These are phyloP conservation scores for Fusarium dlaminii DNA, from an alignment of 2,329 filamentous ascomycete species.

Conservation along the genomic window DNA sequence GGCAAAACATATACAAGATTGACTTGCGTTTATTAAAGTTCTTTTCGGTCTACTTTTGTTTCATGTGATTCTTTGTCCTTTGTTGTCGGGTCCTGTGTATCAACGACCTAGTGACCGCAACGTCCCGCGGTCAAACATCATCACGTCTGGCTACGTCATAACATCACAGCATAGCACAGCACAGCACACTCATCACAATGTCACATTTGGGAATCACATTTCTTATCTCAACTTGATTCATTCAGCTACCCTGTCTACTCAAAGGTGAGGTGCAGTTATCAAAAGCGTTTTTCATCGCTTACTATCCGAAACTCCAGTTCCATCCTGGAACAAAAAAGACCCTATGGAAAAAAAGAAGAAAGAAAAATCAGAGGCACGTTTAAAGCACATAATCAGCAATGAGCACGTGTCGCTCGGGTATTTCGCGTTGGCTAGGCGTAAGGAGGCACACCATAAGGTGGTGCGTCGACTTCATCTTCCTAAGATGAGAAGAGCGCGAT, in stretches of 20 bases:
- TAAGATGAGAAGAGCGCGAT: conserved; percentile 54
- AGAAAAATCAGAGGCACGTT: conserved; percentile 24
- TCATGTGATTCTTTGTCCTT: neutral
- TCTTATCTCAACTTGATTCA: conserved; percentile 19
- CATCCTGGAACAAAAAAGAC: conserved; percentile 26
- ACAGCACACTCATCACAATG: neutral
- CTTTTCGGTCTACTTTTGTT: neutral
- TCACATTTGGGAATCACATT: neutral
- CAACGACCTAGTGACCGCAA: neutral
- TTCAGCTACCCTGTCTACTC: conserved; percentile 22
- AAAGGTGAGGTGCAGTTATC: neutral
- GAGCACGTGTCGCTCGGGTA: conserved; percentile 7
- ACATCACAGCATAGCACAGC: neutral
- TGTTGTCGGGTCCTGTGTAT: neutral
- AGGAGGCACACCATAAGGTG: conserved; percentile 4
- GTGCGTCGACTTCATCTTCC: conserved; percentile 2
- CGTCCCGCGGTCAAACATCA: neutral
- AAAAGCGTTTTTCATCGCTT: conserved; percentile 16
- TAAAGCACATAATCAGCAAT: neutral
- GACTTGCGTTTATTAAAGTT: neutral
- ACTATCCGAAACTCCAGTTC: conserved; percentile 38
- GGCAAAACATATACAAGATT: neutral
- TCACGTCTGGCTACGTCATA: neutral
- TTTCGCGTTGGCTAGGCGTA: conserved; percentile 6
- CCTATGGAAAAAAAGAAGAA: conserved; percentile 22